Percentiles rank a stretch among this genome's conserved stretches.
Evolutionary conservation across 441 rosid genomes (phyloP).

Genomic region (Erodium trifolium): DNA sequence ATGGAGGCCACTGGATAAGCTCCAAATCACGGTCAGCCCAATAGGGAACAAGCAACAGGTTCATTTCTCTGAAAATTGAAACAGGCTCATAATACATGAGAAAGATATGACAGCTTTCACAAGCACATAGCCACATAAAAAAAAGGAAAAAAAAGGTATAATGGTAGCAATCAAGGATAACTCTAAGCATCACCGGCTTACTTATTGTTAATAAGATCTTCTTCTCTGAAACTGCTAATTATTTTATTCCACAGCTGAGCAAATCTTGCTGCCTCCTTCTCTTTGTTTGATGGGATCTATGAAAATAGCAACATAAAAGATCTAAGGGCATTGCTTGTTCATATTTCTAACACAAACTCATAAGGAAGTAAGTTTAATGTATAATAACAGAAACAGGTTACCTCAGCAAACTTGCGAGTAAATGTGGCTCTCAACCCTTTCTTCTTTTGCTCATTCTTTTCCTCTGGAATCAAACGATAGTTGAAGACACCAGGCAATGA

Average conservation of each 20-base stretch:
- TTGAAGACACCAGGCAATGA: constrained; percentile 89
- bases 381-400: constrained; percentile 20
- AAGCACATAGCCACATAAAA: too few species aligned
- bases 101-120: neutral
- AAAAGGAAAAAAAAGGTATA: neutral
- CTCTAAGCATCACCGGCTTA: constrained; percentile 17
- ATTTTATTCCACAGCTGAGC: constrained; percentile 99
- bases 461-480: constrained; percentile 72
- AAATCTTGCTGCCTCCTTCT: constrained; percentile 83
- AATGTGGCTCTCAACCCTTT: constrained; percentile 66
- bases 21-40: constrained; percentile 96
- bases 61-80: constrained; percentile 70
- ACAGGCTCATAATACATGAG: constrained; percentile 16
- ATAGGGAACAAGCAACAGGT: constrained; percentile 96
- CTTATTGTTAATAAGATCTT: constrained; percentile 87
- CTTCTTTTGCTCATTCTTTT: constrained; percentile 53
- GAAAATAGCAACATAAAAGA: constrained; percentile 17
- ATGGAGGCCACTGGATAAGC: constrained; percentile 97
- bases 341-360: constrained; percentile 6
- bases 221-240: constrained; percentile 91
- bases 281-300: constrained; percentile 60
- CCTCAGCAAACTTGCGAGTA: constrained; percentile 54
- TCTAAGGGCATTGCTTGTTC: constrained; percentile 4
- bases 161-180: constrained; percentile 9
- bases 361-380: neutral